Evolutionary conservation across 352 stramenopile genomes (phyloP).

Genomic region (Phytopythium litorale): DNA sequence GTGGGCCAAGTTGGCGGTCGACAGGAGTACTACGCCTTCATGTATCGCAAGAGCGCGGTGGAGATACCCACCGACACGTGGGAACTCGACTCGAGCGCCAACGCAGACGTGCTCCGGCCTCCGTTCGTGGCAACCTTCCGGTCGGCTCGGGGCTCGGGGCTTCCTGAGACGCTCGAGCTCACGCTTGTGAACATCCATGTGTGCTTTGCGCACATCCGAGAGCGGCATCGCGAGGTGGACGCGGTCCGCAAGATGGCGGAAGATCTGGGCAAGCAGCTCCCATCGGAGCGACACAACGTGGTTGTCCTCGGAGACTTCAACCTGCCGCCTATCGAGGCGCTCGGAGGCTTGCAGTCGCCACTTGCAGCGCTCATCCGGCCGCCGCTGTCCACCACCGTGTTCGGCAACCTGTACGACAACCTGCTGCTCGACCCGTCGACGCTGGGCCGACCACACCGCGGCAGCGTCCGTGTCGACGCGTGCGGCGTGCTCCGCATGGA

Average conservation of each 20-base stretch:
- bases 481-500: conserved; percentile 58
- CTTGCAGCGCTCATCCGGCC: conserved; percentile 44
- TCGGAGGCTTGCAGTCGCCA: conserved; percentile 14
- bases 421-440: conserved; percentile 41
- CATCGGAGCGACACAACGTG: conserved; percentile 21
- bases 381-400: conserved; percentile 47
- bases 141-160: conserved; percentile 8
- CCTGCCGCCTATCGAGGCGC: conserved; percentile 44
- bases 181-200: conserved; percentile 52
- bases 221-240: conserved; percentile 25
- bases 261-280: conserved; percentile 10
- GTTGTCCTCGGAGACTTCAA: conserved; percentile 70
- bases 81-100: conserved; percentile 11
- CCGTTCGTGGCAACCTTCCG: conserved; percentile 50
- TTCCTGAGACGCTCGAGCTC: conserved; percentile 23
- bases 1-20: conserved; percentile 21
- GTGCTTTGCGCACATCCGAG: conserved; percentile 28
- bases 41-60: conserved; percentile 39
- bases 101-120: conserved; percentile 21
- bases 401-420: conserved; percentile 64
- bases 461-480: background rate
- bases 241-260: conserved; percentile 30
- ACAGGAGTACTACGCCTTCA: conserved; percentile 46
- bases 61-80: conserved; percentile 20
- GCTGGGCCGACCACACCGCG: conserved; percentile 5